Percentiles rank a stretch among this genome's conserved stretches.
These are phyloP conservation scores for Tulasnella sp. DNA, from an alignment of 768 basidiomycete species.

Conservation along the genomic window DNA sequence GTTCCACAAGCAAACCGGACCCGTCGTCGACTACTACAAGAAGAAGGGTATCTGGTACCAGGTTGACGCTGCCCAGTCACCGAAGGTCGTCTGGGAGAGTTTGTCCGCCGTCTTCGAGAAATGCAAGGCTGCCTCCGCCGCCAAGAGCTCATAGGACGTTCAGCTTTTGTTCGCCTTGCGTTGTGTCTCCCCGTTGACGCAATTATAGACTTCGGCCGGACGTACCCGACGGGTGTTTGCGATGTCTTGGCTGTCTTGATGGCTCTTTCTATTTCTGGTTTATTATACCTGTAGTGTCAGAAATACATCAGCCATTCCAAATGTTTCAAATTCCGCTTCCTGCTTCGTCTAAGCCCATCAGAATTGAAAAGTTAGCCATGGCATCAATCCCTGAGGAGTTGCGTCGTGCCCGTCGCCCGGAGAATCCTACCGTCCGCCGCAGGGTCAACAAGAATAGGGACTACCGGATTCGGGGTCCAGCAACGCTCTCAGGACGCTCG, in stretches of 20 bases:
- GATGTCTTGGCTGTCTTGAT: not conserved
- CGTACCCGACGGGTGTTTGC: not conserved
- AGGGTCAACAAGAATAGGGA: conserved; percentile 4
- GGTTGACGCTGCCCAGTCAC: conserved; percentile 92
- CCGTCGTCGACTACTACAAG: conserved; percentile 96
- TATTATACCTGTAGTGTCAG: not conserved
- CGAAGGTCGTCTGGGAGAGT: conserved; percentile 86
- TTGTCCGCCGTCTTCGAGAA: conserved; percentile 60
- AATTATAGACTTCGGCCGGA: not conserved
- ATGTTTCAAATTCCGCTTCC: not conserved
- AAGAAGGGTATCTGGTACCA: conserved; percentile 82
- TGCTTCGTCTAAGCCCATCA: not conserved
- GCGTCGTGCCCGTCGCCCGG: not conserved
- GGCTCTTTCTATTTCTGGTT: not conserved
- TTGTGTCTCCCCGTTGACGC: not conserved
- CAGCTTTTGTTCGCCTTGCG: too few species aligned
- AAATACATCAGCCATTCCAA: not conserved
- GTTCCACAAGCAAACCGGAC: conserved; percentile 93
- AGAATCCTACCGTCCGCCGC: not conserved
- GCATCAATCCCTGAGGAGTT: not conserved
- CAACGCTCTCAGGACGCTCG: not conserved
- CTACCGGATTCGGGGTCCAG: not conserved
- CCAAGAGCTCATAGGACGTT: not conserved
- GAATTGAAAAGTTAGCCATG: not conserved
- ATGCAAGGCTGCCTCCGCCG: conserved; percentile 35